Evolutionary conservation across 2,329 filamentous ascomycete species (phyloP), one percentile per base, ranked within the genome.

Genomic region (Aspergillus thermomutatus): DNA sequence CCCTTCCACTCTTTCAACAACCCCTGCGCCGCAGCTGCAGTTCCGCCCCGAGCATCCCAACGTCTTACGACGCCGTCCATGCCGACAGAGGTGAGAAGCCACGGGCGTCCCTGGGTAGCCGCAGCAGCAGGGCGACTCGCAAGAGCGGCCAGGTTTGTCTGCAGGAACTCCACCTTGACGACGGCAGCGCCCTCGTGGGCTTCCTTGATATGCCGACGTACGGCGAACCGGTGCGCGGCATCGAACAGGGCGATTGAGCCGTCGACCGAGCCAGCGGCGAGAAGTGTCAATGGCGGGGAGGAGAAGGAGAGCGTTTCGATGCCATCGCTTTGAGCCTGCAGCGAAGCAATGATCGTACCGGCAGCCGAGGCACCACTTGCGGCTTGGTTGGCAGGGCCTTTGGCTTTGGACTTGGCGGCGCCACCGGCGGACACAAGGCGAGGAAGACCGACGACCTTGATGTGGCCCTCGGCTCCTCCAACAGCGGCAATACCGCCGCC

Each of bases 141-240:
- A 51, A 66, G 56, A n/a, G 73, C 72, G 2, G 70, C 49, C 37
- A 64, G 70, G 63, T 76, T 72, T 70, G 77, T 69, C 80, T 57
- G 69, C 25, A 96, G 84, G 68, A 96, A 99, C 58, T 97, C 91
- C 4, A 97, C 86, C 76, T 95, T 93, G 60, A 97, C 93, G 21
- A 99, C 91, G 1, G 91, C 88, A 67, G 89, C 88, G n/a, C 91
- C 89, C 62, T 92, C 89, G 72, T 96, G 93, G 1, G 91, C 92
- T 50, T 89, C 88, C 51, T 83, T 82, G 62, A 97, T 90, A 69
- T 92, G 87, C 54, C 91, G 80, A 52, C 94, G 83, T n/a, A 95
- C 85, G 2, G 92, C 90, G 69, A 96, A 97, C 52, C 90, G 87
- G 64, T 94, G 88, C 46, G 88, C 86, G 0, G 89, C 88, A 74